Evolutionary conservation across 2,329 filamentous ascomycete species (phyloP), one percentile per base, ranked within the genome.

Genomic region (Aspergillaceae sp.): DNA sequence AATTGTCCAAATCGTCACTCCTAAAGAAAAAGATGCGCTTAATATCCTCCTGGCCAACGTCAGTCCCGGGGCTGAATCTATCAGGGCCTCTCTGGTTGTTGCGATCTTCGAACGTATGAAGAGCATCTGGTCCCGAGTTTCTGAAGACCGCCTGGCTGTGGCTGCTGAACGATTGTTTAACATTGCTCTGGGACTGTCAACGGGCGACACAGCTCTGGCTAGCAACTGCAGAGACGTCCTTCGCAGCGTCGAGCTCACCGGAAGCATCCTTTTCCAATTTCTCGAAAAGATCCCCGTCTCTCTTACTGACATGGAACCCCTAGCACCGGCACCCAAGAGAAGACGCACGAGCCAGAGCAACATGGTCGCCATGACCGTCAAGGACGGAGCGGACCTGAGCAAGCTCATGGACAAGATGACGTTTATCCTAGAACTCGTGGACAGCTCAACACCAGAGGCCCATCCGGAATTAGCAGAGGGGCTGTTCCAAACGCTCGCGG

Each of bases 371-470:
- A 72, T 80, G 45, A 76, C 78, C 33, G 72, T 77, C 9, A 79
- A 82, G 51, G 77, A 82, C 46, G 79, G 81, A 32, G 74, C 78
- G 5, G 82, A 87, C 58, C 68, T 90, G 29, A 79, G 78, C 52
- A 75, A 77, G 41, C 77, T 83, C 5, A 76, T 96, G 51, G 80
- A 81, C 55, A 85, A 84, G 56, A 78, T 91, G 45, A 95, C 90
- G 0, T 82, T 95, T 59, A 86, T 96, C 7, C 74, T 97, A 34
- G 90, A 97, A 63, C 71, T 97, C 28, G 79, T 97, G 10, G 90
- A 97, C 61, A 80, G 79, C 42, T 91, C 89, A 2, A 78, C 81
- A 40, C 85, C 87, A 0, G 82, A 82, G 46, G 76, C 80, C 29
- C 86, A 94, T 61, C 68, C 86, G 0, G 80, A 87, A 58, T 74